Percentiles rank a stretch among this genome's conserved stretches.
phyloP scores from a whole-genome alignment of 148 eudicot species.

The Tetragonia tetragonoides region DNA sequence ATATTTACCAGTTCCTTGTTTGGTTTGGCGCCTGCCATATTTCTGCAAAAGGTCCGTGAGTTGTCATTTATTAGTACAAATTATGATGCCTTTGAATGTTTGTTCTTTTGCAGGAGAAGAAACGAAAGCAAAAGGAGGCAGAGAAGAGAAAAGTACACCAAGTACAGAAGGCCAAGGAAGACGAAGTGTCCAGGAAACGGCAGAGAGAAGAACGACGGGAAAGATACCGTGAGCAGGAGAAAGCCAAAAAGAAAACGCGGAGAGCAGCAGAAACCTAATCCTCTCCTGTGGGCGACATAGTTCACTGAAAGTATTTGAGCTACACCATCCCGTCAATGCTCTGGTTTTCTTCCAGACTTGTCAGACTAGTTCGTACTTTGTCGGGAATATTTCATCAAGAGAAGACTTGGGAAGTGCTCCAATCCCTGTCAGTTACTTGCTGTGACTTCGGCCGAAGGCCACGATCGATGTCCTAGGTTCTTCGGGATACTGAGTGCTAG shows the following conservation, averaged over 20 bases:
- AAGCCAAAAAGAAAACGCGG: constrained; percentile 62
- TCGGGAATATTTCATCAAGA: too few species aligned
- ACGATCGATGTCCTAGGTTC: neutral
- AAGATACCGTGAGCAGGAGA: constrained; percentile 72
- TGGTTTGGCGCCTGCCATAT: too few species aligned
- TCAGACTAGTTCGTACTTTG: neutral
- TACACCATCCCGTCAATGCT: neutral
- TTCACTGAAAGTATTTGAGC: neutral
- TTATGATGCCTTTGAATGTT: neutral
- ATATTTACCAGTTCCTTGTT: too few species aligned
- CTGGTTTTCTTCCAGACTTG: neutral
- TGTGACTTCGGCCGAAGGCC: neutral
- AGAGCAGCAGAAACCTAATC: constrained; percentile 27
- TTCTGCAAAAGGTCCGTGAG: neutral
- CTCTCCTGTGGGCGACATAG: neutral
- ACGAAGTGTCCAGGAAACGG: constrained; percentile 54
- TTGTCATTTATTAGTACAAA: neutral
- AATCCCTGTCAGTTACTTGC: too few species aligned
- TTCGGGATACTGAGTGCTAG: neutral
- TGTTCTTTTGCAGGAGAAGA: constrained; percentile 50
- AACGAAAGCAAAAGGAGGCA: constrained; percentile 52
- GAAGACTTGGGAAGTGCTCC: too few species aligned
- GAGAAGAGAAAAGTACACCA: constrained; percentile 55
- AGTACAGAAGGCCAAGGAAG: constrained; percentile 63
- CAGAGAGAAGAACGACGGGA: constrained; percentile 75